These are phyloP conservation scores for Cryptomeria japonica DNA, from an alignment of 75 land plant genomes.

Conservation along the genomic window DNA sequence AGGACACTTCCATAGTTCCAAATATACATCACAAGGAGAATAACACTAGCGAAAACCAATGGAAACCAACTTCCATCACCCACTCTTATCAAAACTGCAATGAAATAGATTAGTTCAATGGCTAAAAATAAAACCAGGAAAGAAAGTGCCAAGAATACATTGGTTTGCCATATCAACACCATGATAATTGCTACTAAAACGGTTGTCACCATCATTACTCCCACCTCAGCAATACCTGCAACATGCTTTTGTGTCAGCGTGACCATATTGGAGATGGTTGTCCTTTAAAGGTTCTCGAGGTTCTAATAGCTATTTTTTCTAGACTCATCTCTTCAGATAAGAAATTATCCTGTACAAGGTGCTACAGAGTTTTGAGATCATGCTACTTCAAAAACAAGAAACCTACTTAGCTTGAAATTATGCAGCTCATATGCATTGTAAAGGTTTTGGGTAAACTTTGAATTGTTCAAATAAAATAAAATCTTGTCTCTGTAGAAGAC, in stretches of 20 bases:
- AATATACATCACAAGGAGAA: conserved; percentile 78
- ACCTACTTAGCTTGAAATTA: neutral
- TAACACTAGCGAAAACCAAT: conserved; percentile 60
- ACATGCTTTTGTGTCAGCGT: conserved; percentile 12
- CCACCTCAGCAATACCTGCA: conserved; percentile 93
- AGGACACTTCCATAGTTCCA: conserved; percentile 99
- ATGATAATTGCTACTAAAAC: conserved; percentile 79
- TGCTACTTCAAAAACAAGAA: neutral
- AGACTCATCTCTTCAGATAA: neutral
- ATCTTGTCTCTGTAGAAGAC: neutral
- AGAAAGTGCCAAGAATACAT: conserved; percentile 60
- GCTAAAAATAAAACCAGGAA: conserved; percentile 73
- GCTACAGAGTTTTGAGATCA: neutral
- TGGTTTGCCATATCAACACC: conserved; percentile 97
- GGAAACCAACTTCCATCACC: conserved; percentile 95
- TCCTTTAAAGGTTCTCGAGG: neutral
- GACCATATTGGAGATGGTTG: neutral
- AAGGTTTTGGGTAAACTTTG: neutral
- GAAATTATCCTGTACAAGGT: neutral
- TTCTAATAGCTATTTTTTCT: neutral
- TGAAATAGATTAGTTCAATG: conserved; percentile 72
- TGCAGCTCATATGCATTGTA: neutral
- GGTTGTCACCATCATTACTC: conserved; percentile 94
- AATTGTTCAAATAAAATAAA: neutral
- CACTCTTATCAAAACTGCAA: conserved; percentile 77